These are phyloP conservation scores for Mycena crocata DNA, from an alignment of 768 basidiomycete species.

Conservation along the genomic window DNA sequence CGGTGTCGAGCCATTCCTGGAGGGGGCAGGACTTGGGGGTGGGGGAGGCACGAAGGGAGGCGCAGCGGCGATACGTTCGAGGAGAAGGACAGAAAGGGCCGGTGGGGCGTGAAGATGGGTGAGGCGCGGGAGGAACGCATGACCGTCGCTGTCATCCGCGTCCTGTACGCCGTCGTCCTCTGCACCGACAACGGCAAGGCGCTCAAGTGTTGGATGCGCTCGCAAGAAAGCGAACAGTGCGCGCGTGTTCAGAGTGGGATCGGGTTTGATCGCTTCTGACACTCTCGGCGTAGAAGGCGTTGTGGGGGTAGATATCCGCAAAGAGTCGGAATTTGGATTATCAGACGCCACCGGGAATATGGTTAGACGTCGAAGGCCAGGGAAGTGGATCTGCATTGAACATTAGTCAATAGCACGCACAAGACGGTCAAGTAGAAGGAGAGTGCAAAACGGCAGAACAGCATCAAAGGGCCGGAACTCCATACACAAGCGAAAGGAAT, in stretches of 20 bases:
- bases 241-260: background rate
- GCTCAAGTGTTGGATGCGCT: conserved; percentile 31
- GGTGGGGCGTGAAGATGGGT: conserved; percentile 35
- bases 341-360: conserved; percentile 19
- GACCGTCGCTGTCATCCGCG: background rate
- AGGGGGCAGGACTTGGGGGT: background rate
- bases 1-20: background rate
- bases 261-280: too few relatives aligned
- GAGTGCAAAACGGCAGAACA: background rate
- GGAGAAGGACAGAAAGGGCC: conserved; percentile 12
- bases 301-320: background rate
- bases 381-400: conserved; percentile 8
- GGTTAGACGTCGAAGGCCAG: conserved; percentile 25
- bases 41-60: background rate
- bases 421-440: background rate
- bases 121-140: conserved; percentile 28
- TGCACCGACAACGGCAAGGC: conserved; percentile 27
- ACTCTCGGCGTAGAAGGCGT: too few relatives aligned
- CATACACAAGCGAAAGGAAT: too few relatives aligned
- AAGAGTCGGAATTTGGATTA: too few relatives aligned
- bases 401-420: background rate
- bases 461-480: too few relatives aligned
- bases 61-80: conserved; percentile 16
- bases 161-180: background rate
- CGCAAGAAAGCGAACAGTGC: conserved; percentile 27